Base-by-base conservation (phyloP, 768 basidiomycete species). In the Leccinellum rugosiceps region DNA sequence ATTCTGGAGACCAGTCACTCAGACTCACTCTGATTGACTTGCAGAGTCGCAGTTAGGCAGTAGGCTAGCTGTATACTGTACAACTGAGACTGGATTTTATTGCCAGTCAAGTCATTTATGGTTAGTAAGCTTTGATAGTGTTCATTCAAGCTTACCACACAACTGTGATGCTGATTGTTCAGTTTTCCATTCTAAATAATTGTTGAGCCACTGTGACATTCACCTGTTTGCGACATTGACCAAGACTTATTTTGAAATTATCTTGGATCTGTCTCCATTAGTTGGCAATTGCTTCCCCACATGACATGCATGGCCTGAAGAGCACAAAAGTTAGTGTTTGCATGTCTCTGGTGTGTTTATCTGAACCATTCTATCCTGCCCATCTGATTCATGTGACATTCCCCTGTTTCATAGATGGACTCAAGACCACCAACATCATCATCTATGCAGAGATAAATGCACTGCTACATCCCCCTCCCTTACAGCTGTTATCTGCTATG, bases 211-310 rank as follows among this genome's bases (percentile, higher is more conserved):
- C 25, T 25, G 88, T 76, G 85, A 90, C 63, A 80, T 92, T 10
- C 87, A 92, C 59, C 86, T 87, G 7, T 74, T 74, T n/a, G 84
- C 88, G 10, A 76, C 76, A 2, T 64, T 91, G 46, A 83, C 83
- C 6, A 78, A 76, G 50, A 74, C 85, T 3, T 90, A 87, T 66
- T 87, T 92, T 56, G 84, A 89, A 66, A 89, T 87, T 59, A 76
- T 78, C 2, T 80, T 92, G 57, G 89, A 87, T 67, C 67, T 87
- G 3, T 56, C 69, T 56, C 58, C 78, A 66, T 53, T 82, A 65
- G 30, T n/a, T n/a, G n/a, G n/a, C n/a, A n/a, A 25, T 57, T 26
- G 31, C 41, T 0, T 58, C 68, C 53, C 28, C 69, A 19, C 44
- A 66, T 23, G 52, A 73, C 51, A 50, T 71, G 55, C 52, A 14